phyloP scores from a whole-genome alignment of 2,329 filamentous ascomycete genomes.

The Fusarium papillatum region DNA sequence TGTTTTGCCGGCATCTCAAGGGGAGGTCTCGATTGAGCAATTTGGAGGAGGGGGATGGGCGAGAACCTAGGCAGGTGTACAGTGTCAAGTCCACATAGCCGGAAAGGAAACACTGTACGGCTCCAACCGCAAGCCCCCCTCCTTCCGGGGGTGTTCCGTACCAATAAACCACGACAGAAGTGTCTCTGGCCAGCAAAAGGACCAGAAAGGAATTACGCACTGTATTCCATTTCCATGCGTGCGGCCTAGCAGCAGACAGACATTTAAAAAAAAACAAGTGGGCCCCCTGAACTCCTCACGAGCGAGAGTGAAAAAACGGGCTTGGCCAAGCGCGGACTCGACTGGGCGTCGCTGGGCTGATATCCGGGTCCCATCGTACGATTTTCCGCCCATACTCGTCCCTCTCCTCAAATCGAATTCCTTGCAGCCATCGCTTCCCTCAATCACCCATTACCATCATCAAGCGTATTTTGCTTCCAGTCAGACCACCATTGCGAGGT shows the following conservation, averaged over 20 bases:
- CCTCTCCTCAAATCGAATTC: constrained; percentile 45
- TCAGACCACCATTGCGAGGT: constrained; percentile 44
- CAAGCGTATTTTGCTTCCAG: constrained; percentile 33
- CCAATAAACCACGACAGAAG: not conserved
- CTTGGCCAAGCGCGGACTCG: constrained; percentile 40
- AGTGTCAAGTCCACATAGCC: not conserved
- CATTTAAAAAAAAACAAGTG: constrained; percentile 25
- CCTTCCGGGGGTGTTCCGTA: constrained; percentile 6
- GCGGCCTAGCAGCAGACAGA: not conserved
- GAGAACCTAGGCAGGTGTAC: not conserved
- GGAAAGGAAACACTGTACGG: not conserved
- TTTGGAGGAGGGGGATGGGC: not conserved
- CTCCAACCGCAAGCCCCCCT: constrained; percentile 5
- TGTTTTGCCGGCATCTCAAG: not conserved
- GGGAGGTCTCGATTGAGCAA: not conserved
- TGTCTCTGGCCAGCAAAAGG: not conserved
- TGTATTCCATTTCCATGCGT: constrained; percentile 22
- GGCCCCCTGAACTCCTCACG: constrained; percentile 26
- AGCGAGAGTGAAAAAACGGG: constrained; percentile 17
- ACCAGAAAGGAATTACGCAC: constrained; percentile 7
- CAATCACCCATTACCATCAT: constrained; percentile 42
- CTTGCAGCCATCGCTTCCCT: constrained; percentile 43
- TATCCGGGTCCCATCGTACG: constrained; percentile 49
- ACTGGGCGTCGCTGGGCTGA: constrained; percentile 46
- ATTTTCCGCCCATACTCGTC: constrained; percentile 42